These are phyloP conservation scores for Paraurostyla sp. DNA, from an alignment of 73 alveolate species.

Conservation along the genomic window DNA sequence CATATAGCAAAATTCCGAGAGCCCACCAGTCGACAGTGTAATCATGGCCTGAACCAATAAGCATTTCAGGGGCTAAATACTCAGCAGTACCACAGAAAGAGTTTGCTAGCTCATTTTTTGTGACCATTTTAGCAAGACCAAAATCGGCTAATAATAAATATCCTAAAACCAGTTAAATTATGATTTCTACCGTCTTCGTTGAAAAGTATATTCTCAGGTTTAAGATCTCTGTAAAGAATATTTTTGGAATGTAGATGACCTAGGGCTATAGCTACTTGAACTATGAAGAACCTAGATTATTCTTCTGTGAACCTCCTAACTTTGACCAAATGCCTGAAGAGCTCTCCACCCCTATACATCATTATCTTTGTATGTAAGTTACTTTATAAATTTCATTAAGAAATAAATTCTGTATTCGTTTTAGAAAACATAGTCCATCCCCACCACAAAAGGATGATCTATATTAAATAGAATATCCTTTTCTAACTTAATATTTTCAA, in stretches of 20 bases:
- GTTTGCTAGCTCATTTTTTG: conserved; percentile 57
- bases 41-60: conserved; percentile 86
- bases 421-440: conserved; percentile 94
- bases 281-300: conserved; percentile 76
- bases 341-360: conserved; percentile 82
- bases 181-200: conserved; percentile 84
- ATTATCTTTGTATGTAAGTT: not conserved
- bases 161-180: no score
- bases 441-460: conserved; percentile 92
- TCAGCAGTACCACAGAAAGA: conserved; percentile 88
- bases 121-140: conserved; percentile 76
- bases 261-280: conserved; percentile 70
- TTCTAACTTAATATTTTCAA: conserved; percentile 92
- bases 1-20: conserved; percentile 90
- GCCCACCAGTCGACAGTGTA: conserved; percentile 93
- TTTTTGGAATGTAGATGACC: conserved; percentile 77
- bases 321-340: conserved; percentile 73
- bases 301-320: conserved; percentile 81
- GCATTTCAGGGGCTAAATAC: conserved; percentile 86
- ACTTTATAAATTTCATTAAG: conserved; percentile 81
- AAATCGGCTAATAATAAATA: conserved; percentile 79
- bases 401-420: conserved; percentile 75
- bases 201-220: conserved; percentile 84
- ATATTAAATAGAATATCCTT: conserved; percentile 89
- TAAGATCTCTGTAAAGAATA: conserved; percentile 83